These are phyloP conservation scores for Curvularia eragrostidis DNA, from an alignment of 2,329 filamentous ascomycete genomes.

Conservation along the genomic window DNA sequence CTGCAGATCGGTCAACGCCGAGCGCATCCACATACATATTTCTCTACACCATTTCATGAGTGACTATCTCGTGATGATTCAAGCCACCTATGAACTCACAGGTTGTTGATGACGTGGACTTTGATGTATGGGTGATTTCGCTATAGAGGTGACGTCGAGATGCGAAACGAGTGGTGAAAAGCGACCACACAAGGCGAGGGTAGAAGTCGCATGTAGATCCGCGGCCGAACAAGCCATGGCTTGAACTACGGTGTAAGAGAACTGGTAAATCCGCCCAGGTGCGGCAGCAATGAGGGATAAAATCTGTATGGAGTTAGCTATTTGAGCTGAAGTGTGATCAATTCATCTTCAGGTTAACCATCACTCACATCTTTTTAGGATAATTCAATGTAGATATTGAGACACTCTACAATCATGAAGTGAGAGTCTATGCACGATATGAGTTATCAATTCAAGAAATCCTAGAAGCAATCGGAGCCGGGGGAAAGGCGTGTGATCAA, in stretches of 20 bases:
- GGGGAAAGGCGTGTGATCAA: neutral
- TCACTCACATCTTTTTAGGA: neutral
- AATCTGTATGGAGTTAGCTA: neutral
- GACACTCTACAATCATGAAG: neutral
- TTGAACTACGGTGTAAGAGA: neutral
- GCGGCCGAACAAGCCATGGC: neutral
- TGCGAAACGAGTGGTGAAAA: neutral
- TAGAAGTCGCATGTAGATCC: neutral
- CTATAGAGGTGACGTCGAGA: neutral
- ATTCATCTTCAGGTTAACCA: neutral
- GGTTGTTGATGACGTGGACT: neutral
- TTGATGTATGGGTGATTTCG: neutral
- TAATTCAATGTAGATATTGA: neutral
- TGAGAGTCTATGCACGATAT: neutral
- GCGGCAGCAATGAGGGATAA: too few species aligned
- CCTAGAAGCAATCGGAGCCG: too few species aligned
- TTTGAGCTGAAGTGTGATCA: neutral
- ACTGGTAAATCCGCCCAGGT: neutral
- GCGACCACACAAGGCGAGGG: neutral
- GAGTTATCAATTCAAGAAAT: neutral
- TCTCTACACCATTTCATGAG: neutral
- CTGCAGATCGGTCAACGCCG: neutral
- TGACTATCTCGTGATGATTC: neutral
- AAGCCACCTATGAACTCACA: neutral
- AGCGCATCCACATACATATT: neutral